Conservation (phyloP, 352 stramenopile genomes). For the Phytophthora palmivora region DNA sequence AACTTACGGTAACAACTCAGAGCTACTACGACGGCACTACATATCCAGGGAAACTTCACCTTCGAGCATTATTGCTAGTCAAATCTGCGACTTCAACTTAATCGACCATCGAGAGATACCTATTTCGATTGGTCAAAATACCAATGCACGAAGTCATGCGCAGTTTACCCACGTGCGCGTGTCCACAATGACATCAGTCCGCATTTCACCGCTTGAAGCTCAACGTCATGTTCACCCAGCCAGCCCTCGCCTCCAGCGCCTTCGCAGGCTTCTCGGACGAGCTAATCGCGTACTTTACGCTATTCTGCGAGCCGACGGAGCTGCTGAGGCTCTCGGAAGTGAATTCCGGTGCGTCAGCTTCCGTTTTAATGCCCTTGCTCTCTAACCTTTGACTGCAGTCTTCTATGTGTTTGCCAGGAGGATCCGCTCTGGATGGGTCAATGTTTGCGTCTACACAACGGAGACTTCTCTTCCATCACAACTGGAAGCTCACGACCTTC, state of each 20-base stretch:
- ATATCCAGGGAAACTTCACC: too few species aligned
- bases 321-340: conserved; percentile 69
- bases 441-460: conserved; percentile 71
- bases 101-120: conserved; percentile 13
- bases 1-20: too few species aligned
- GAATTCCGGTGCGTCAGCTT: conserved; percentile 62
- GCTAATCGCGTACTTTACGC: conserved; percentile 77
- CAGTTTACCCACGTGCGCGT: conserved; percentile 12
- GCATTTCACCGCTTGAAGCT: not conserved
- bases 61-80: not conserved
- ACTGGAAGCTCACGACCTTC: conserved; percentile 85
- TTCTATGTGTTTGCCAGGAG: conserved; percentile 82
- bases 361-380: not conserved
- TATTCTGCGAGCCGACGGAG: conserved; percentile 73
- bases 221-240: conserved; percentile 56
- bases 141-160: conserved; percentile 17
- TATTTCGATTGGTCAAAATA: conserved; percentile 23
- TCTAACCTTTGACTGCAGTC: conserved; percentile 37
- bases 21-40: too few species aligned
- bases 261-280: conserved; percentile 79
- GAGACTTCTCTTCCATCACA: conserved; percentile 72
- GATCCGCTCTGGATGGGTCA: conserved; percentile 87
- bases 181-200: conserved; percentile 22
- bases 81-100: conserved; percentile 24
- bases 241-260: conserved; percentile 59